phyloP scores from a whole-genome alignment of 257 asterid species.

The Linaria vulgaris region DNA sequence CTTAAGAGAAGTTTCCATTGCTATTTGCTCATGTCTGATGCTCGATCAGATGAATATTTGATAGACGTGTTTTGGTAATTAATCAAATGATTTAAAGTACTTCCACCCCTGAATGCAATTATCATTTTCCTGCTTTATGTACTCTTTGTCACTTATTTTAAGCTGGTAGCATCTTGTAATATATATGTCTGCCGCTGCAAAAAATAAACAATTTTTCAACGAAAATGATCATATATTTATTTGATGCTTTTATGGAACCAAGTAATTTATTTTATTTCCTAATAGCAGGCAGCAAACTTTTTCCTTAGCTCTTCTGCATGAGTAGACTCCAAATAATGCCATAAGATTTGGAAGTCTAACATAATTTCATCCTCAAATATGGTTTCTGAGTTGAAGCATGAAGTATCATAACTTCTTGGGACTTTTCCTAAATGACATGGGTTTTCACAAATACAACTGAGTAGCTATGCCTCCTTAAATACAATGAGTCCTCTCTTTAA shows the following conservation, averaged over 20 bases:
- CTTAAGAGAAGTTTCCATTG: slow-evolving; percentile 17
- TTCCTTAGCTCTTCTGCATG: slow-evolving; percentile 9
- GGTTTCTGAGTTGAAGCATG: slow-evolving; percentile 20
- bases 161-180: slow-evolving; percentile 21
- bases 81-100: slow-evolving; percentile 13
- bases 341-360: slow-evolving; percentile 20
- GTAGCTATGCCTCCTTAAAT: not conserved
- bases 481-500: slow-evolving; percentile 1
- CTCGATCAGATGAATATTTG: slow-evolving; percentile 22
- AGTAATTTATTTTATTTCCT: slow-evolving; percentile 6
- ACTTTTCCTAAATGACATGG: slow-evolving; percentile 5
- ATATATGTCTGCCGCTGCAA: slow-evolving; percentile 2
- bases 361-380: slow-evolving; percentile 12
- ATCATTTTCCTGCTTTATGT: slow-evolving; percentile 3
- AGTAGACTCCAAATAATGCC: slow-evolving; percentile 15
- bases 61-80: slow-evolving; percentile 19
- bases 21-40: slow-evolving; percentile 15
- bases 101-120: slow-evolving; percentile 10
- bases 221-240: slow-evolving; percentile 1
- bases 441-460: not conserved
- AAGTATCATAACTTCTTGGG: not conserved
- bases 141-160: slow-evolving; percentile 1
- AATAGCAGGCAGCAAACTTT: slow-evolving; percentile 6
- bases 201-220: slow-evolving; percentile 13
- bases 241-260: slow-evolving; percentile 15